phyloP scores from a whole-genome alignment of 164 flowering plant species.

The Macadamia tetraphylla region DNA sequence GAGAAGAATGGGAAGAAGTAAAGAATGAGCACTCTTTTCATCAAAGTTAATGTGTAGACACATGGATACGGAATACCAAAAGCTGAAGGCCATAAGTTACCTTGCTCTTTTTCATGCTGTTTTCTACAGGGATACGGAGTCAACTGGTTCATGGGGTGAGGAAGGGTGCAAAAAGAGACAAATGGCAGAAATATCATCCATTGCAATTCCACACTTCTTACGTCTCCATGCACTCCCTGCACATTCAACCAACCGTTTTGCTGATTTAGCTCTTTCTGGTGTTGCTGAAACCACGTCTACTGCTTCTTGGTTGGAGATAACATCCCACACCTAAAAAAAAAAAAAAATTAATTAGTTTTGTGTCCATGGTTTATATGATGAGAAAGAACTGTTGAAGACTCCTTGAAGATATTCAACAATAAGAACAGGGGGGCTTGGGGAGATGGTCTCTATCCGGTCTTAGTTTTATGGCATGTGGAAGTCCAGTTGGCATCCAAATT shows the following conservation, averaged over 20 bases:
- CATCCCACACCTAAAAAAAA: conserved; percentile 83
- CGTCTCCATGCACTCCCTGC: conserved; percentile 74
- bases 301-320: conserved; percentile 88
- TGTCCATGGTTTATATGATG: not conserved
- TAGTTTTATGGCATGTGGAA: too few relatives aligned
- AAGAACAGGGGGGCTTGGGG: too few relatives aligned
- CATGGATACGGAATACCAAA: not conserved
- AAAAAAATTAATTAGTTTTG: not conserved
- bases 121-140: conserved; percentile 1
- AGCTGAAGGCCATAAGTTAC: not conserved
- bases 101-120: conserved; percentile 9
- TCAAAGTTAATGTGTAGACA: not conserved
- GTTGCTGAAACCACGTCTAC: conserved; percentile 68
- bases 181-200: conserved; percentile 90
- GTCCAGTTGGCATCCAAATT: too few relatives aligned
- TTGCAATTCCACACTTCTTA: conserved; percentile 57
- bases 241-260: conserved; percentile 61
- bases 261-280: conserved; percentile 55
- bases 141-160: conserved; percentile 14
- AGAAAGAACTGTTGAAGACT: too few relatives aligned
- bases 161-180: conserved; percentile 77
- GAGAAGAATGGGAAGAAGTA: too few relatives aligned
- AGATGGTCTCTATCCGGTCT: too few relatives aligned
- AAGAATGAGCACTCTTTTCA: too few relatives aligned
- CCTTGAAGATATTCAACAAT: too few relatives aligned